Evolutionary conservation across 768 basidiomycete genomes (phyloP).

Genomic region (Rhizopogon roseolus): DNA sequence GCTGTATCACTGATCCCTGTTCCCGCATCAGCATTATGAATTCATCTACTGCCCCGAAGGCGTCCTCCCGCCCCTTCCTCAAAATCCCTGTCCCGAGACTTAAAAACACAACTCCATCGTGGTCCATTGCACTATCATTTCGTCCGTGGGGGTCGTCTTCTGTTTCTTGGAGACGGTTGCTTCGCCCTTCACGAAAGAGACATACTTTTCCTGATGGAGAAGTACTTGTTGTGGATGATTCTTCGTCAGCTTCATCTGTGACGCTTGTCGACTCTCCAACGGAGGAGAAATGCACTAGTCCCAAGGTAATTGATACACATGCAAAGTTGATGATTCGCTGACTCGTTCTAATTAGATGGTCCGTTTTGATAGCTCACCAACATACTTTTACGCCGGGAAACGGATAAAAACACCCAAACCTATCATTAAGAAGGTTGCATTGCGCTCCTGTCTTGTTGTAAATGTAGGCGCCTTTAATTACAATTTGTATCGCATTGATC

Average conservation of each 20-base stretch:
- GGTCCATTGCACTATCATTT: neutral
- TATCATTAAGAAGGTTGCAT: conserved; percentile 9
- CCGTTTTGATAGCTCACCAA: conserved; percentile 23
- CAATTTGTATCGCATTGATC: neutral
- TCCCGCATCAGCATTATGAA: neutral
- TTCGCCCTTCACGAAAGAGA: conserved; percentile 4
- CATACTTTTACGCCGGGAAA: conserved; percentile 14
- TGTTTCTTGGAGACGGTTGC: conserved; percentile 14
- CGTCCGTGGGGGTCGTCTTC: conserved; percentile 9
- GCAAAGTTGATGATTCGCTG: neutral
- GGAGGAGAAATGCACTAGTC: conserved; percentile 3
- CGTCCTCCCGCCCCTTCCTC: neutral
- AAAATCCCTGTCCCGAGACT: neutral
- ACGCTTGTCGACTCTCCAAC: conserved; percentile 3
- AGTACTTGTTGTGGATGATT: neutral
- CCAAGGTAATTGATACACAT: conserved; percentile 14
- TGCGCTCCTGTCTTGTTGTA: conserved; percentile 23
- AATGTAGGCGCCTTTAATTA: conserved; percentile 11
- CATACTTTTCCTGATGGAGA: neutral
- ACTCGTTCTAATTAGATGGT: conserved; percentile 10
- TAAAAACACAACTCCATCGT: neutral
- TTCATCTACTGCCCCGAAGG: neutral
- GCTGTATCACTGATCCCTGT: neutral
- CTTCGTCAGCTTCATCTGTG: conserved; percentile 5
- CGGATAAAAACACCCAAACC: conserved; percentile 14